These are phyloP conservation scores for Lachancea quebecensis DNA, from an alignment of 805 yeast genomes.

Conservation along the genomic window DNA sequence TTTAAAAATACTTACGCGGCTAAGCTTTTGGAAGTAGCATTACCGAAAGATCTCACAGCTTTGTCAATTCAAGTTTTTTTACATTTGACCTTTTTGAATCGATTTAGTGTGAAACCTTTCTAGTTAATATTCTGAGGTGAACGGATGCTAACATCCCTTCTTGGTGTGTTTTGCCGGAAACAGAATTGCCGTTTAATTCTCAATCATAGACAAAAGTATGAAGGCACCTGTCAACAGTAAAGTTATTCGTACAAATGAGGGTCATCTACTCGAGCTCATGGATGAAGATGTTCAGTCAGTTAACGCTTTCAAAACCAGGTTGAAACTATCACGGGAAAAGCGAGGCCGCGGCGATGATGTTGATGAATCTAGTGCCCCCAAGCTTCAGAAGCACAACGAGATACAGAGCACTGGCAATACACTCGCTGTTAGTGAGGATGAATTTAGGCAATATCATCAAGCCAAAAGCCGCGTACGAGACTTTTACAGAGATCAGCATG, in stretches of 20 bases:
- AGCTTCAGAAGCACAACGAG: slow-evolving; percentile 2
- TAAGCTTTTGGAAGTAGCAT: no score
- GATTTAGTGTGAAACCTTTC: no score
- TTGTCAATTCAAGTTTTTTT: background rate
- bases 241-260: slow-evolving; percentile 15
- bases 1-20: no score
- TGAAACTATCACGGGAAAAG: slow-evolving; percentile 13
- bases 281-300: slow-evolving; percentile 41
- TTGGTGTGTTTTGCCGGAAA: background rate
- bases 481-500: slow-evolving; percentile 64
- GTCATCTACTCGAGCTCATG: slow-evolving; percentile 33
- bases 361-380: background rate
- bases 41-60: background rate
- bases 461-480: slow-evolving; percentile 62
- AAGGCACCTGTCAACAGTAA: background rate
- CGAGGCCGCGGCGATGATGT: background rate
- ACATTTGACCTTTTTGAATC: background rate
- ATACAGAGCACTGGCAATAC: background rate
- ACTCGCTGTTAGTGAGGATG: slow-evolving; percentile 28
- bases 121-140: no score
- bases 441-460: slow-evolving; percentile 58
- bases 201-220: no score
- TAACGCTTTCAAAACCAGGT: slow-evolving; percentile 32
- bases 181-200: background rate
- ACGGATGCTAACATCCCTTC: background rate